phyloP scores from a whole-genome alignment of 2,329 filamentous ascomycete species.

The Bipolaris bicolor region DNA sequence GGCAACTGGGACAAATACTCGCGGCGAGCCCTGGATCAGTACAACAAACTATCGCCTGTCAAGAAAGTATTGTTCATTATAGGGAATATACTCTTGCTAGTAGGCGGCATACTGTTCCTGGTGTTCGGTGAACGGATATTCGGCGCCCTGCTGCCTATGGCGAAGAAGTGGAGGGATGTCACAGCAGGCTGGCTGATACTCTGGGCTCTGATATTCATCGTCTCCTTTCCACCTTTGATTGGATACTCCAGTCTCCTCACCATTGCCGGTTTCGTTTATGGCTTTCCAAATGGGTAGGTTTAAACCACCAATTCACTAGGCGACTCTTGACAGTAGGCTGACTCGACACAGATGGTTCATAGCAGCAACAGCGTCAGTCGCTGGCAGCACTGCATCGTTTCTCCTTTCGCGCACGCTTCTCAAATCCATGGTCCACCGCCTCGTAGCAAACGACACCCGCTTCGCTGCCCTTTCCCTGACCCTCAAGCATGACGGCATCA shows the following conservation, averaged over 20 bases:
- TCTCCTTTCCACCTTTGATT: slow-evolving; percentile 85
- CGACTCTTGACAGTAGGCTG: background rate
- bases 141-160: slow-evolving; percentile 72
- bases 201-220: slow-evolving; percentile 74
- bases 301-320: slow-evolving; percentile 20
- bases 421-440: slow-evolving; percentile 75
- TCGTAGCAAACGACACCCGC: slow-evolving; percentile 81
- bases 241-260: slow-evolving; percentile 82
- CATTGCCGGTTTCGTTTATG: slow-evolving; percentile 73
- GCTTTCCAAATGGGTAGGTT: slow-evolving; percentile 71
- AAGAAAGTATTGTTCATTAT: slow-evolving; percentile 67
- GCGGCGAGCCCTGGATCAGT: slow-evolving; percentile 57
- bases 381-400: slow-evolving; percentile 81
- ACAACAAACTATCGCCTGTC: slow-evolving; percentile 62
- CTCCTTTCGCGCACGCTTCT: slow-evolving; percentile 79
- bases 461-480: slow-evolving; percentile 90
- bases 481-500: slow-evolving; percentile 86
- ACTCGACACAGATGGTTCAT: slow-evolving; percentile 74
- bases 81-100: slow-evolving; percentile 58
- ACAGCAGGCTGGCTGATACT: slow-evolving; percentile 75
- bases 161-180: slow-evolving; percentile 76
- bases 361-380: slow-evolving; percentile 76
- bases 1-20: slow-evolving; percentile 54
- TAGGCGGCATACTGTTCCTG: slow-evolving; percentile 70
- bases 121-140: slow-evolving; percentile 84